Base-by-base conservation (phyloP, 2,329 filamentous ascomycete species). In the Magnaporthiopsis poae region DNA sequence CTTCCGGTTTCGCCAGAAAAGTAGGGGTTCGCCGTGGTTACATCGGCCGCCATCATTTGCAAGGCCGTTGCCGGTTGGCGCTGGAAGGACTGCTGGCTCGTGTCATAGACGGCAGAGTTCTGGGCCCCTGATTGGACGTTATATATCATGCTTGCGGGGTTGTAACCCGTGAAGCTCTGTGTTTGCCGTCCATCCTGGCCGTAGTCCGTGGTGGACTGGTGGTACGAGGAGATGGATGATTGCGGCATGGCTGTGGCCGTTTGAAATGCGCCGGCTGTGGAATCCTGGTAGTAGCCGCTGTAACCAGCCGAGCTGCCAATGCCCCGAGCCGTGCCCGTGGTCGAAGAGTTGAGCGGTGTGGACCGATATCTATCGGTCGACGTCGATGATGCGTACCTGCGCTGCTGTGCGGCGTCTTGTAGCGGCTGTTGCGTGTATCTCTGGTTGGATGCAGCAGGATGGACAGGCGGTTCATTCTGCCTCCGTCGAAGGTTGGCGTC, bases 71-170 rank as follows among this genome's bases (percentile, higher is more conserved):
- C 59, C 79, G 89, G 85, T 75, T 92, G 90, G 80, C 90, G 88
- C 71, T 87, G 81, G 74, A 88, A 84, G 80, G 92, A 96, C 74
- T 88, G 88, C 79, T 88, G 84, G 75, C 88, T 86, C 74, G 86
- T 80, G 77, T 94, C 90, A 80, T 96, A 96, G 78, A 89, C 82
- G 80, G 86, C 76, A 36, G 72, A 63, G 79, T 80, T 81, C 78
- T 86, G 85, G 70, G 82, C 79, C 69, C 80, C 81, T 75, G 88
- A 87, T 74, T 84, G 81, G 73, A 93, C 89, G 79, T 88, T 88
- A 81, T 96, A 96, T 84, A 95, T 88, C 80, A 94, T 87, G 70
- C 93, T 86, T 69, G 86, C 85, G 66, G 87, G 78, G 73, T 81
- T 87, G 81, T 85, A 90, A 76, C 80, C 80, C 73, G 79, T 77